phyloP scores from a whole-genome alignment of 2,329 filamentous ascomycete genomes.

The Trichoderma sp. region DNA sequence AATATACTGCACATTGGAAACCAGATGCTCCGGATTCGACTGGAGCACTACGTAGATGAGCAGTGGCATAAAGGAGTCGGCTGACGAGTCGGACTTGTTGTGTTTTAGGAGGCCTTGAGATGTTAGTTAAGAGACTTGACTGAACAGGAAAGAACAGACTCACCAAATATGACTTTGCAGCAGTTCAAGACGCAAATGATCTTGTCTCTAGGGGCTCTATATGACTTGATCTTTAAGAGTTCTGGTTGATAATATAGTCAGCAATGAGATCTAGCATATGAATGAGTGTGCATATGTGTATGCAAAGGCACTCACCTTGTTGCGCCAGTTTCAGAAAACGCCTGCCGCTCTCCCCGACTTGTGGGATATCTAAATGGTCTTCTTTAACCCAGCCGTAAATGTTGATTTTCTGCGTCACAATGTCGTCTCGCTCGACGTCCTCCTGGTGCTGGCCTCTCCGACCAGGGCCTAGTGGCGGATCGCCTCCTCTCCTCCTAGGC shows the following conservation, averaged over 20 bases:
- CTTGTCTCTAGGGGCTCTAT: constrained; percentile 95
- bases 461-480: constrained; percentile 73
- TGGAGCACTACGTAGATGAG: constrained; percentile 95
- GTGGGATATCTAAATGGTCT: constrained; percentile 87
- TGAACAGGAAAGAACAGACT: constrained; percentile 26
- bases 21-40: constrained; percentile 90
- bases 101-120: constrained; percentile 76
- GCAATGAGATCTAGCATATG: neutral
- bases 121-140: neutral
- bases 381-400: constrained; percentile 96
- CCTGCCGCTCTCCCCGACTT: constrained; percentile 79
- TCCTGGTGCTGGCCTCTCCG: constrained; percentile 94
- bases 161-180: constrained; percentile 98
- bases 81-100: constrained; percentile 88
- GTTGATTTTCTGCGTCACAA: constrained; percentile 93
- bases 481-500: constrained; percentile 65
- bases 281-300: constrained; percentile 20
- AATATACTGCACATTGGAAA: constrained; percentile 98
- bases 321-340: constrained; percentile 88
- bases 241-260: constrained; percentile 51
- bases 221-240: constrained; percentile 92
- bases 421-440: constrained; percentile 92
- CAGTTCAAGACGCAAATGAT: constrained; percentile 98
- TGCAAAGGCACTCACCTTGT: constrained; percentile 57
- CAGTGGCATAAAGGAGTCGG: constrained; percentile 91